phyloP scores from a whole-genome alignment of 345 rosid species.

The Orychophragmus violaceus region DNA sequence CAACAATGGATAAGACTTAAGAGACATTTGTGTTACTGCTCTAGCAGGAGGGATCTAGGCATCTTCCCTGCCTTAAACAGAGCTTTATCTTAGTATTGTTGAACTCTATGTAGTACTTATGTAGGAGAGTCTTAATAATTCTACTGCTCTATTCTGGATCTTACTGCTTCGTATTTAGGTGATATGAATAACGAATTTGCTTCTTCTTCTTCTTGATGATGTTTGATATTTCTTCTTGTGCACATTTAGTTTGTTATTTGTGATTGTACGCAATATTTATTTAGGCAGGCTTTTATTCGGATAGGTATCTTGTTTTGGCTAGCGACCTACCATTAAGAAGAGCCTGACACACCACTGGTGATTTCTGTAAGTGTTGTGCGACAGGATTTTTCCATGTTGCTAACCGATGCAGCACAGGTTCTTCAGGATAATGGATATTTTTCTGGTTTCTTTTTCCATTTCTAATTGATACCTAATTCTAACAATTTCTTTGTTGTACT shows the following conservation, averaged over 20 bases:
- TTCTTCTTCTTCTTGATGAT: constrained; percentile 21
- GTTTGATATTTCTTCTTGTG: constrained; percentile 16
- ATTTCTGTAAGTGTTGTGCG: constrained; percentile 22
- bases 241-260: not conserved
- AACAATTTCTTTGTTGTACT: constrained; percentile 1
- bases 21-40: constrained; percentile 43
- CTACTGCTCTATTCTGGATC: constrained; percentile 21
- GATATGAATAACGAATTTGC: constrained; percentile 10
- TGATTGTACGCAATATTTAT: not conserved
- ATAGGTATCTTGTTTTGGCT: constrained; percentile 20
- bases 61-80: constrained; percentile 54
- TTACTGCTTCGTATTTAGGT: constrained; percentile 22
- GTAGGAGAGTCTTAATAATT: constrained; percentile 30
- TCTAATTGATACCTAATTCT: not conserved
- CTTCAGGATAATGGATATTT: constrained; percentile 1
- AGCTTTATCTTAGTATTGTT: constrained; percentile 37
- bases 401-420: constrained; percentile 18
- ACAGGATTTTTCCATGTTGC: constrained; percentile 8
- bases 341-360: constrained; percentile 5
- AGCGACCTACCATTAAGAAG: not conserved
- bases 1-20: constrained; percentile 39
- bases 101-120: constrained; percentile 34
- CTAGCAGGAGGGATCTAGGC: constrained; percentile 34
- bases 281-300: constrained; percentile 19
- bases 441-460: constrained; percentile 14